Evolutionary conservation across 2,329 filamentous ascomycete species (phyloP), one percentile per base, ranked within the genome.

Genomic region (Sporothrix curviconia): DNA sequence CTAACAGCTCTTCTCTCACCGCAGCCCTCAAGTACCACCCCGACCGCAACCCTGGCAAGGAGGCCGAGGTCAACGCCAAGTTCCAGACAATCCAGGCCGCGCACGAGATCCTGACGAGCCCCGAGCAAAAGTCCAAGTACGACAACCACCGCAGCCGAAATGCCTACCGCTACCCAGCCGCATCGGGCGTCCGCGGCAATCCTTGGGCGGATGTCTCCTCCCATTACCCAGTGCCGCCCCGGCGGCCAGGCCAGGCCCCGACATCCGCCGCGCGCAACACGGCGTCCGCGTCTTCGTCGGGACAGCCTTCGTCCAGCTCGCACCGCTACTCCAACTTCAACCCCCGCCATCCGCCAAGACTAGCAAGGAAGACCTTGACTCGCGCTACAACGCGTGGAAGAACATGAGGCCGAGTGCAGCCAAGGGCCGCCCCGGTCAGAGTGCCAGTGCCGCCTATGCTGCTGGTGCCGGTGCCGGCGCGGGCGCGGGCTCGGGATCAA

Each of bases 11-110:
- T 17, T 12, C 11, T 24, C 43, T 7, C 36, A 25, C 12, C 8
- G n/a, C 24, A 90, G 90, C 90, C 49, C 77, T 95, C 47, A 88
- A 89, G 70, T 95, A 88, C 66, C 91, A 96, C 67, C 91, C 91
- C 7, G 91, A 96, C 69, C 86, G 91, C 59, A 95, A 96, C 67
- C 89, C 87, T 11, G 91, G 91, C 53, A 83, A 82, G 66, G 90
- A 95, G 72, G 74, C 82, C 58, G 89, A 92, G 67, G 87, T 87
- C 67, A 89, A 89, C 63, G 78, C 86, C 32, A 88, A 89, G 67
- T 96, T 96, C 67, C 89, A 95, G 70, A 82, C 86, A 51, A 95
- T 96, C 50, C 89, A 95, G 71, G 83, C 87, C 4, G 91, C 91
- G 22, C 86, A 95, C 67, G 91, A 96, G 69, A 78, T 96, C 55